Evolutionary conservation across 164 flowering plant species (phyloP), one percentile per base, ranked within the genome.

Genomic region (Taxillus chinensis): DNA sequence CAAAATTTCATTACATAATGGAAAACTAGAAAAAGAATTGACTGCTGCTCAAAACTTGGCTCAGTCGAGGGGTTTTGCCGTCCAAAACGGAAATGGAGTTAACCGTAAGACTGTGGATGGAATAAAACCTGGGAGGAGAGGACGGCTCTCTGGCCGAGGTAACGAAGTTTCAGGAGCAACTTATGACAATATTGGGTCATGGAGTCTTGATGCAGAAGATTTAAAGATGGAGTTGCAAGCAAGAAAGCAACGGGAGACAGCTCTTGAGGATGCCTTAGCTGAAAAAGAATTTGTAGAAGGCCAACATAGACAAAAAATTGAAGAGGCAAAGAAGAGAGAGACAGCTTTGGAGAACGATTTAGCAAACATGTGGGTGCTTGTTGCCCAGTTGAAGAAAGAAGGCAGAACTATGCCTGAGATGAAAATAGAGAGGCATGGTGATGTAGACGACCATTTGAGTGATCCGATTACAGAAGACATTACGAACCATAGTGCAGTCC

Each of bases 301-400:
- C 61, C 90, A 90, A 52, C 81, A 77, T 69, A 65, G 80, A 75
- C 85, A 78, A 66, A 86, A 79, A 68, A 62, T 70, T 67, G 97
- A 87, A 57, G 97, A 86, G 64, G 82, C 90, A 17, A 89, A 83
- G 84, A 82, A 67, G 70, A 79, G 87, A 68, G 99, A 91, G 76
- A 81, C 79, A 60, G 84, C 88, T 61, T 55, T 95, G 67, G 99
- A 95, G 74, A 95, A 89, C 74, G 99, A 95, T 78, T 76, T 95
- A 62, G 96, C 97, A 55, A 88, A 86, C 69, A 95, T 91, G 99
- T 87, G 96, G 99, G 97, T 91, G 57, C 92, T 89, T 65, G 97
- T 91, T 80, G 96, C 99, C 5, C 83, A 87, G 75, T 77, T 95
- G 68, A 95, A 91, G 78, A 95, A 83, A 75, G 92, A 82, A 13